Percentiles rank a stretch among this genome's conserved stretches.
Evolutionary conservation across 192 early-diverging fungal species (phyloP).

Genomic region (Backusella macrospora): DNA sequence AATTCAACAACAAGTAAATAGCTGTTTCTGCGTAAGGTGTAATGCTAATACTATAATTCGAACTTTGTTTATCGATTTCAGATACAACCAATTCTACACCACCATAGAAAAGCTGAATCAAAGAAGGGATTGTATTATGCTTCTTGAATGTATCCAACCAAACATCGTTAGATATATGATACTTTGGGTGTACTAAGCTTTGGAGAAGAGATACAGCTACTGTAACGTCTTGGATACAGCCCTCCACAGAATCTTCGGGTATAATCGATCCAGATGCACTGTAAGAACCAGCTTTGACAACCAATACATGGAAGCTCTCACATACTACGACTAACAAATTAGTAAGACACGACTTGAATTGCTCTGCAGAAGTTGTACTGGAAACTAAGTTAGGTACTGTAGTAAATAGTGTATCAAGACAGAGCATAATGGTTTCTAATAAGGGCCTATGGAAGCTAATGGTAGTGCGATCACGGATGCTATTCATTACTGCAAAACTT

Average conservation of each 20-base stretch:
- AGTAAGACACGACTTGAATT: not conserved
- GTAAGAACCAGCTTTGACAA: slow-evolving; percentile 9
- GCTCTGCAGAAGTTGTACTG: not conserved
- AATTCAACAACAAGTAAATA: slow-evolving; percentile 45
- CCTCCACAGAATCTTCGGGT: slow-evolving; percentile 27
- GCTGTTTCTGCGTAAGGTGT: slow-evolving; percentile 49
- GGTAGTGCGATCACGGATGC: slow-evolving; percentile 1
- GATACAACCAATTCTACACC: slow-evolving; percentile 41
- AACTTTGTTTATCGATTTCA: slow-evolving; percentile 36
- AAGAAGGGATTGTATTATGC: slow-evolving; percentile 39
- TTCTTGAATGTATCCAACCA: slow-evolving; percentile 45
- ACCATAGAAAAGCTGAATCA: slow-evolving; percentile 37
- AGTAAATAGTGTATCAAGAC: slow-evolving; percentile 33
- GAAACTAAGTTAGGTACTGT: not conserved
- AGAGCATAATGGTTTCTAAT: slow-evolving; percentile 41
- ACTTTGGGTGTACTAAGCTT: slow-evolving; percentile 41
- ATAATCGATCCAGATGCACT: slow-evolving; percentile 15
- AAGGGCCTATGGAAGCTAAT: slow-evolving; percentile 39
- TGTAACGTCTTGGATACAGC: slow-evolving; percentile 44
- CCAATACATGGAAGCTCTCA: slow-evolving; percentile 31
- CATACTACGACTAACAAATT: slow-evolving; percentile 1
- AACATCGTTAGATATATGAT: slow-evolving; percentile 38
- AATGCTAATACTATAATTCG: slow-evolving; percentile 11
- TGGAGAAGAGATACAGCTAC: slow-evolving; percentile 44
- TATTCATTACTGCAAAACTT: slow-evolving; percentile 28